Evolutionary conservation across 2,329 filamentous ascomycete genomes (phyloP).

Genomic region (Endoconidiophora laricicola): DNA sequence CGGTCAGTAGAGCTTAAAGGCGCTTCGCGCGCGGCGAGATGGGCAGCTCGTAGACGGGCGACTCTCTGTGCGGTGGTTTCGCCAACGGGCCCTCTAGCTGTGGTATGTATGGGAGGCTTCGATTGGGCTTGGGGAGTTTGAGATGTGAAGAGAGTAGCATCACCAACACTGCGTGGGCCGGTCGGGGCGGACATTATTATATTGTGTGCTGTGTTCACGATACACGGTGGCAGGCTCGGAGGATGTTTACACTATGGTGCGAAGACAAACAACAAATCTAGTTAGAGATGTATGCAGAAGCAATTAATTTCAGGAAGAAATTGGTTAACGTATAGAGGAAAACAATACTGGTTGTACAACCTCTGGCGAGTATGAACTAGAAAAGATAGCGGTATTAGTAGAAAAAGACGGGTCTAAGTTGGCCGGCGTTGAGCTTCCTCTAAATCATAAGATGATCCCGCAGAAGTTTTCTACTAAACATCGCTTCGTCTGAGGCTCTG

Average conservation of each 20-base stretch:
- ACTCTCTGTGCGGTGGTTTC: constrained; percentile 58
- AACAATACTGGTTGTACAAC: not conserved
- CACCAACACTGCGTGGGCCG: constrained; percentile 52
- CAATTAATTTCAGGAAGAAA: not conserved
- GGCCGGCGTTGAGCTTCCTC: constrained; percentile 1
- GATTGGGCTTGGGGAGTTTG: constrained; percentile 46
- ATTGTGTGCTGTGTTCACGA: not conserved
- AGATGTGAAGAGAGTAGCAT: constrained; percentile 55
- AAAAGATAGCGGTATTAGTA: not conserved
- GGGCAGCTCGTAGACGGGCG: constrained; percentile 48
- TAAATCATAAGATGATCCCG: constrained; percentile 8
- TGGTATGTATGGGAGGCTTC: constrained; percentile 29
- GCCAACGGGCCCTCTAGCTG: constrained; percentile 19
- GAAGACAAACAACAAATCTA: not conserved
- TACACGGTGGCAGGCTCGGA: not conserved
- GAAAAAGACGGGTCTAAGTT: constrained; percentile 3
- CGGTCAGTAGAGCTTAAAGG: constrained; percentile 36
- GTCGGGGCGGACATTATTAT: constrained; percentile 26
- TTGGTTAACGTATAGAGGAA: not conserved
- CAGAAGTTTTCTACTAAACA: constrained; percentile 6
- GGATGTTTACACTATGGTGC: not conserved
- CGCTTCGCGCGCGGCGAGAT: constrained; percentile 47
- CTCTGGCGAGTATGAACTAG: not conserved
- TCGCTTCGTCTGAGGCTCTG: not conserved
- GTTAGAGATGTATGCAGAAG: too few species aligned